Evolutionary conservation across 495 filamentous ascomycete genomes (phyloP), one percentile per base, ranked within the genome.

Genomic region (Friedmanniomyces endolithicus): DNA sequence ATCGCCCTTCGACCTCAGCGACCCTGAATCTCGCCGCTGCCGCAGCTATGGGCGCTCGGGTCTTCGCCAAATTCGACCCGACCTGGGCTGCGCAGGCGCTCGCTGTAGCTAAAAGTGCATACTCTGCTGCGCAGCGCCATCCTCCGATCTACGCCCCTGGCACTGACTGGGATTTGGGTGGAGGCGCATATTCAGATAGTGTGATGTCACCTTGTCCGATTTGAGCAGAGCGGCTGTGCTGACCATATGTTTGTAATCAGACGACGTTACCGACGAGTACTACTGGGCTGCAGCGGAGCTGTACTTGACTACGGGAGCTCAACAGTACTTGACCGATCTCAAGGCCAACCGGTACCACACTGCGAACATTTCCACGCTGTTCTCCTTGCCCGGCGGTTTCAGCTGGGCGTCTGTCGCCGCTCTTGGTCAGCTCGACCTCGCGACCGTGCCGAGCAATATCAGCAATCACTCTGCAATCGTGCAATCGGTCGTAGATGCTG

Each of bases 271-370:
- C 8, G 57, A 59, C 31, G 57, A 59, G 29, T 59, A 48, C 37
- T 59, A 54, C 51, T 59, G 40, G 51, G 57, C 57, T 9, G 57
- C 57, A 8, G 50, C 52, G 20, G 57, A 59, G 39, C 8, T 59
- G 52, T 59, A 59, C 44, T 11, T 59, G 24, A 56, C 57, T 6
- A 59, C 57, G 14, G 29, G 41, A 3, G 52, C 22, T 11, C 16
- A 20, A 16, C 9, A 55, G 29, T 59, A 52, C 52, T 16, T 52
- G 25, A 17, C 8, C 24, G 57, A 59, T 39, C 24, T 59, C 8
- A 37, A 20, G 16, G 22, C 16, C 19, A 59, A 59, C 23, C 48
- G 20, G 3, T 59, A 59, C 52, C 43, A 55, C 35, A 48, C 44
- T 14, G 57, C 51, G 9, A 55, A 48, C 27, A 45, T 52, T 11